Evolutionary conservation across 495 filamentous ascomycete species (phyloP).

Genomic region (Ramalina peruviana): DNA sequence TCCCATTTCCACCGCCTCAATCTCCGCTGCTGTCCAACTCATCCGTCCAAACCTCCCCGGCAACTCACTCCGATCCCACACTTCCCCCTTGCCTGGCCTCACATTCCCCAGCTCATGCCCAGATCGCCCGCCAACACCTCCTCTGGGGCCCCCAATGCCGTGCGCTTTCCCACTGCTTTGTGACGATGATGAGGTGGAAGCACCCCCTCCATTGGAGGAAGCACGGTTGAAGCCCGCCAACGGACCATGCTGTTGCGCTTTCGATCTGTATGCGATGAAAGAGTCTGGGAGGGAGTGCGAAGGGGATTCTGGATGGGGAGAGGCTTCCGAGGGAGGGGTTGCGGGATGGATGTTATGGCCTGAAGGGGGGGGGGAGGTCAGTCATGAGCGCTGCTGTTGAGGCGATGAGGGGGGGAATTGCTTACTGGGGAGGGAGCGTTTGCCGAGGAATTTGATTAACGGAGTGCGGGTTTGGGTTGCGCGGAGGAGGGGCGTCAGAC

Average conservation of each 20-base stretch:
- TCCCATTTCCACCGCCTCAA: constrained; percentile 87
- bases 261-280: constrained; percentile 83
- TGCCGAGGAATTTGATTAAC: constrained; percentile 85
- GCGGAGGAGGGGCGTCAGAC: constrained; percentile 50
- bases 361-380: constrained; percentile 1
- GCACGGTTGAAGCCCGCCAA: constrained; percentile 41
- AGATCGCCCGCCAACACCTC: constrained; percentile 47
- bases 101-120: constrained; percentile 60
- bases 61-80: constrained; percentile 80
- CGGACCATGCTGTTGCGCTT: constrained; percentile 89
- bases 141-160: constrained; percentile 25
- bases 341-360: constrained; percentile 7
- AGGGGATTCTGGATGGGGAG: constrained; percentile 51
- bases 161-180: constrained; percentile 12
- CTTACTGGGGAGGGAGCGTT: constrained; percentile 69
- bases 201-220: constrained; percentile 18
- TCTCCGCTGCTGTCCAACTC: constrained; percentile 63
- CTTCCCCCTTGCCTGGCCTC: constrained; percentile 54
- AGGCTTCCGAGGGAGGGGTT: constrained; percentile 15
- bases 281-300: constrained; percentile 45
- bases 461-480: constrained; percentile 55
- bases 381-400: constrained; percentile 28
- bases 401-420: constrained; percentile 42
- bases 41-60: constrained; percentile 66
- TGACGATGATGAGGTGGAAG: constrained; percentile 11